phyloP scores from a whole-genome alignment of 345 rosid species.

The Syzygium grande region DNA sequence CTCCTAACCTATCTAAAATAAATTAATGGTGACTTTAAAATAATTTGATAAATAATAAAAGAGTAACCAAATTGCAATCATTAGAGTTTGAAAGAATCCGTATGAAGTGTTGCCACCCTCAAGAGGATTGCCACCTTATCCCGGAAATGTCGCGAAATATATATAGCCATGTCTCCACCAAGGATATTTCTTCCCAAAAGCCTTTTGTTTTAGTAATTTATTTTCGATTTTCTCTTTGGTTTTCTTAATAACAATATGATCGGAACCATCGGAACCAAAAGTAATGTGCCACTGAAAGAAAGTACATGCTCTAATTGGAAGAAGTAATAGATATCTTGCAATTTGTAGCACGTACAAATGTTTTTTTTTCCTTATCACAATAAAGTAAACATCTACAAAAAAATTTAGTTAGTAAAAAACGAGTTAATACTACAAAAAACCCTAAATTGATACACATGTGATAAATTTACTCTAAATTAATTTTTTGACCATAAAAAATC shows the following conservation, averaged over 20 bases:
- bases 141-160: neutral
- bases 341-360: neutral
- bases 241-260: neutral
- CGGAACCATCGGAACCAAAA: neutral
- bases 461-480: too few relatives aligned
- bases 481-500: too few relatives aligned
- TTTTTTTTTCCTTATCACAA: neutral
- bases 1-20: neutral
- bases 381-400: neutral
- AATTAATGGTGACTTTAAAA: neutral
- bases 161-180: neutral
- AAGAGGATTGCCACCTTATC: neutral
- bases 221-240: neutral
- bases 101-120: too few relatives aligned
- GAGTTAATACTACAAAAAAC: too few relatives aligned
- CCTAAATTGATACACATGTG: too few relatives aligned
- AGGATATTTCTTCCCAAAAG: neutral
- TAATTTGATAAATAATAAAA: too few relatives aligned
- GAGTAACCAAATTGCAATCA: neutral
- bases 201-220: neutral
- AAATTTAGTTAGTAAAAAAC: neutral
- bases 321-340: neutral
- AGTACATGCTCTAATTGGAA: neutral
- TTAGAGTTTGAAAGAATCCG: neutral
- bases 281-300: neutral